Percentiles rank a stretch among this genome's conserved stretches.
Evolutionary conservation across 345 rosid species (phyloP).

Genomic region (Pseudoturritis turrita): DNA sequence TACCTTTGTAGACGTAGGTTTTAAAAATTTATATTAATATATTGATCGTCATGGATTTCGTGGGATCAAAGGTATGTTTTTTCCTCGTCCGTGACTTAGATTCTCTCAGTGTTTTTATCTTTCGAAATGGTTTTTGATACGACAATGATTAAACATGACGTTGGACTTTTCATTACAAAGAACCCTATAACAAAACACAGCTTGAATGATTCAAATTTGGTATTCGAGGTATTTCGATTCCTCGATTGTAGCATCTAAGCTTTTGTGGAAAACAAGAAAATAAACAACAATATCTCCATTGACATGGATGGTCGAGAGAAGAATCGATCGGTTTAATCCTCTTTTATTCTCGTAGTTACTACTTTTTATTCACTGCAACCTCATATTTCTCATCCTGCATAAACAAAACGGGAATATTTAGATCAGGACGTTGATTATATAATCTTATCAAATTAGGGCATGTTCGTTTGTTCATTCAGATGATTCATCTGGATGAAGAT

Average conservation of each 20-base stretch:
- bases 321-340: neutral
- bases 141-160: neutral
- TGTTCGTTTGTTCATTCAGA: too few species aligned
- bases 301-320: neutral
- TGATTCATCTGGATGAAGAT: too few species aligned
- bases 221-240: neutral
- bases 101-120: neutral
- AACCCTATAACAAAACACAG: slow-evolving; percentile 18
- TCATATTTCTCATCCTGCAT: slow-evolving; percentile 54
- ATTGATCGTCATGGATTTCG: neutral
- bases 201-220: neutral
- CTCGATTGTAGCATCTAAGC: neutral
- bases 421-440: too few species aligned
- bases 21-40: too few species aligned
- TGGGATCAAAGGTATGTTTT: neutral
- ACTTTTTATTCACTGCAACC: slow-evolving; percentile 26
- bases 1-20: too few species aligned
- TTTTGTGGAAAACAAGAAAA: neutral
- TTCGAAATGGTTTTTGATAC: neutral
- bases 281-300: neutral
- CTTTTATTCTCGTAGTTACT: slow-evolving; percentile 22
- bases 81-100: neutral
- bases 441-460: too few species aligned
- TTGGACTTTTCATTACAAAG: slow-evolving; percentile 6
- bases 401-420: neutral